phyloP scores from a whole-genome alignment of 352 stramenopile species.

The Pythium sp. region DNA sequence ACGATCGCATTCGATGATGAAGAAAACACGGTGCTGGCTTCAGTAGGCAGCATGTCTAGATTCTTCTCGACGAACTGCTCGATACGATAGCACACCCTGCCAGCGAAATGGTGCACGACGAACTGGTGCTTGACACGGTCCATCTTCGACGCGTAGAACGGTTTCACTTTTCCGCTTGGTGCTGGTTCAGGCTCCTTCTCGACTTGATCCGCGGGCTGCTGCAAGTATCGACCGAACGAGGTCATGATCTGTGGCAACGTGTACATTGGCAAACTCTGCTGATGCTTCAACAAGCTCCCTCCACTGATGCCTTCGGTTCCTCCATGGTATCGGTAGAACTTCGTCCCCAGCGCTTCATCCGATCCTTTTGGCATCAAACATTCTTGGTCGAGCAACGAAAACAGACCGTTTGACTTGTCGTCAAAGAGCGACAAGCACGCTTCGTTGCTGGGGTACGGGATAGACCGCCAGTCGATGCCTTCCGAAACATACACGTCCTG shows the following conservation, averaged over 20 bases:
- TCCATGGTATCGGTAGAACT: slow-evolving; percentile 80
- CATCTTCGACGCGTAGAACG: slow-evolving; percentile 81
- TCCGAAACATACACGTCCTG: slow-evolving; percentile 82
- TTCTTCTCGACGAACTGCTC: slow-evolving; percentile 88
- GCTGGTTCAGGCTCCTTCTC: slow-evolving; percentile 31
- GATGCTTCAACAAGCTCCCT: slow-evolving; percentile 24
- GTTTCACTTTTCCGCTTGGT: slow-evolving; percentile 29
- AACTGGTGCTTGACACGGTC: slow-evolving; percentile 83
- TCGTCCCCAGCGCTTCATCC: slow-evolving; percentile 74
- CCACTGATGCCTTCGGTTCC: slow-evolving; percentile 22
- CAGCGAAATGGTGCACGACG: slow-evolving; percentile 80
- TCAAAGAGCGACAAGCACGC: slow-evolving; percentile 83
- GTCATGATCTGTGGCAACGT: slow-evolving; percentile 56
- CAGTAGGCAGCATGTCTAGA: slow-evolving; percentile 69
- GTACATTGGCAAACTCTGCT: slow-evolving; percentile 46
- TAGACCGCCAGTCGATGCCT: slow-evolving; percentile 83
- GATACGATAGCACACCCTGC: slow-evolving; percentile 69
- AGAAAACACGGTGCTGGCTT: slow-evolving; percentile 50
- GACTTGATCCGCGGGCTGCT: slow-evolving; percentile 36
- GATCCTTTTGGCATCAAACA: slow-evolving; percentile 83
- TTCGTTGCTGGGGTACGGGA: slow-evolving; percentile 77
- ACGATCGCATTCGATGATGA: slow-evolving; percentile 69
- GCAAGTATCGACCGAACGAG: slow-evolving; percentile 67
- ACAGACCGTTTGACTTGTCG: slow-evolving; percentile 74
- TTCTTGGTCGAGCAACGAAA: slow-evolving; percentile 81